A percentile compares a stretch with the other conserved stretches of the same genome.
These are phyloP conservation scores for Petasospora rhodanensis DNA, from an alignment of 1,139 yeast species.

Conservation along the genomic window DNA sequence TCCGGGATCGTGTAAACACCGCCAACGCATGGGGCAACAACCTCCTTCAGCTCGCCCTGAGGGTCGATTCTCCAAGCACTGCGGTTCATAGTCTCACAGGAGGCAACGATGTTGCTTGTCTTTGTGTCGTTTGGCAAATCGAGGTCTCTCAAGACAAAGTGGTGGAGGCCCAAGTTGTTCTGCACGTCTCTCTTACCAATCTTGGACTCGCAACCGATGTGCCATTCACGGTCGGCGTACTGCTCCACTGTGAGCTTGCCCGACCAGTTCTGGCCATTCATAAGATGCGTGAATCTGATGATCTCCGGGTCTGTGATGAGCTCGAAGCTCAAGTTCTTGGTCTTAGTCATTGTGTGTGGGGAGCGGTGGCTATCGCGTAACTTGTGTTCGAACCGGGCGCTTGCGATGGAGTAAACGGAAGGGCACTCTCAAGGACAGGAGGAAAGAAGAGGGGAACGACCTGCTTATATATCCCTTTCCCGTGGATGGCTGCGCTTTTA, in stretches of 20 bases:
- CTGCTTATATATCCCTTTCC: too few relatives aligned
- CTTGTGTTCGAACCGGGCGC: too few relatives aligned
- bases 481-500: too few relatives aligned
- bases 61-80: conserved; percentile 33
- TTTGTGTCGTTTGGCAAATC: conserved; percentile 23
- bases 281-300: conserved; percentile 43
- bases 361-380: too few relatives aligned
- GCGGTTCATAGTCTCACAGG: conserved; percentile 44
- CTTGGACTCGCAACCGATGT: conserved; percentile 31
- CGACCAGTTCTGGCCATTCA: conserved; percentile 50
- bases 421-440: too few relatives aligned
- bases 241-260: conserved; percentile 43
- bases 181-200: conserved; percentile 22
- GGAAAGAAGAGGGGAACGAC: too few relatives aligned
- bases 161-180: conserved; percentile 30
- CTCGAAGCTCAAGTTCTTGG: conserved; percentile 13
- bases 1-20: conserved; percentile 59
- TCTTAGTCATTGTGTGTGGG: conserved; percentile 11
- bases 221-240: conserved; percentile 47
- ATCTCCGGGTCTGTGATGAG: conserved; percentile 34
- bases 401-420: too few relatives aligned
- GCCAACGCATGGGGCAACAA: conserved; percentile 54
- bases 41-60: conserved; percentile 26
- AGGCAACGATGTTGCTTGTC: conserved; percentile 34
- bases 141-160: conserved; percentile 32